These are phyloP conservation scores for Chaetomium tenue DNA, from an alignment of 495 filamentous ascomycete genomes.

Conservation along the genomic window DNA sequence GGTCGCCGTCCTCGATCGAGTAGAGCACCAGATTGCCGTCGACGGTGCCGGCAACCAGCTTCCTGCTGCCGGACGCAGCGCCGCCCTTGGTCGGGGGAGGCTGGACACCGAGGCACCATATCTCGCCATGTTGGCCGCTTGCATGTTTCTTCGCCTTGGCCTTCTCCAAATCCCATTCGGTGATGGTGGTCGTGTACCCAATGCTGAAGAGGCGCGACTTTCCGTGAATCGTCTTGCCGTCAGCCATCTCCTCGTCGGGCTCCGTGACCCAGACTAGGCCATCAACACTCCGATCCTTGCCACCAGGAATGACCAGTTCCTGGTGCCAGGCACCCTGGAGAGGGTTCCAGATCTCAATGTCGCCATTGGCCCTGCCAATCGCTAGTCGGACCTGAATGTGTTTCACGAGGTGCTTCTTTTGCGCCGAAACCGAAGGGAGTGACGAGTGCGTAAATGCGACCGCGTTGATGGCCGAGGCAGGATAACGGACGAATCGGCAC, in stretches of 20 bases:
- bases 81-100: constrained; percentile 45
- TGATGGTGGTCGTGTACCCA: constrained; percentile 85
- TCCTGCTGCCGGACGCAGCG: constrained; percentile 30
- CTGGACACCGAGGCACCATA: constrained; percentile 95
- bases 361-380: constrained; percentile 88
- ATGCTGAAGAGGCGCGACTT: constrained; percentile 90
- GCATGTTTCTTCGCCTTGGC: constrained; percentile 74
- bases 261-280: constrained; percentile 92
- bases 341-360: constrained; percentile 99
- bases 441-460: constrained; percentile 87
- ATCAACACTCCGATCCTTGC: constrained; percentile 83
- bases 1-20: constrained; percentile 76
- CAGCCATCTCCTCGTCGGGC: constrained; percentile 62
- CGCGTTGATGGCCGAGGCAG: constrained; percentile 87
- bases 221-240: constrained; percentile 62
- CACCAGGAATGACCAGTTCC: constrained; percentile 79
- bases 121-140: constrained; percentile 89
- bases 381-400: constrained; percentile 64
- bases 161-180: constrained; percentile 87
- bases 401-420: constrained; percentile 52
- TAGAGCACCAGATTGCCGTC: constrained; percentile 86
- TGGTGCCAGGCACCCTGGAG: constrained; percentile 82
- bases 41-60: constrained; percentile 84
- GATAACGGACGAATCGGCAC: constrained; percentile 94
- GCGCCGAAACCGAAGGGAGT: constrained; percentile 58